Base-by-base conservation (phyloP, 306 rosid species). In the Arachis hypogaea region DNA sequence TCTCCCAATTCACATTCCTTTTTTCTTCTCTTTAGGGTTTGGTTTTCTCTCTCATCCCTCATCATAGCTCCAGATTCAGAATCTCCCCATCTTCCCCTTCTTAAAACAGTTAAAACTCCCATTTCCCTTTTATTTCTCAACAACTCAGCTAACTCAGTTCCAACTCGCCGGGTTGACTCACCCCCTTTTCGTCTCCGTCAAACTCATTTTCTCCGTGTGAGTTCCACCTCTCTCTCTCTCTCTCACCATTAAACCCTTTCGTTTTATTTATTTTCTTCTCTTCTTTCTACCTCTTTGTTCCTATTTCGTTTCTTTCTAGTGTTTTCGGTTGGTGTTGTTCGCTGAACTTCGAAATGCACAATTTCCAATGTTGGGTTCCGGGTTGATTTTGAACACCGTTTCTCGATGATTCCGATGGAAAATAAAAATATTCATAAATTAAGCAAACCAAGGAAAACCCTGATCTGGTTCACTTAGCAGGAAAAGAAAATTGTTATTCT, bases 361-460 rank as follows among this genome's bases (percentile, higher is more conserved):
- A 45, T 28, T 4, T 66, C 49, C 41, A 57, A 60, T 54, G 18
- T 49, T 40, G 55, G 18, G 44, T 68, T 63, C 71, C 64, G 50
- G 78, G 72, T 65, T 81, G 76, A 74, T 83, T 73, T 33, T 33
- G 14, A 18, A 59, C 54, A 12, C 73, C 49, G 54, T 70, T 49
- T 63, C 81, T 89, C 81, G 86, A 85, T 88, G 89, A 86, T 77
- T 88, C 81, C 85, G 54, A 77, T 61, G 60, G 66, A 45, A 42
- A n/a, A 38, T 29, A 71, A 44, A 59, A 18, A 7, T 76, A 54
- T 16, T 38, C 55, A 1, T 3, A 7, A 22, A 57, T 2, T 2
- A 22, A 7, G 11, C 2, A n/a, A 56, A 38, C 46, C 29, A 10
- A 55, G 29, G n/a, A 51, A 16, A 69, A 56, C 54, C 55, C 72